Base-by-base conservation (phyloP, 2,329 filamentous ascomycete species). In the Domatiomyces globalis region DNA sequence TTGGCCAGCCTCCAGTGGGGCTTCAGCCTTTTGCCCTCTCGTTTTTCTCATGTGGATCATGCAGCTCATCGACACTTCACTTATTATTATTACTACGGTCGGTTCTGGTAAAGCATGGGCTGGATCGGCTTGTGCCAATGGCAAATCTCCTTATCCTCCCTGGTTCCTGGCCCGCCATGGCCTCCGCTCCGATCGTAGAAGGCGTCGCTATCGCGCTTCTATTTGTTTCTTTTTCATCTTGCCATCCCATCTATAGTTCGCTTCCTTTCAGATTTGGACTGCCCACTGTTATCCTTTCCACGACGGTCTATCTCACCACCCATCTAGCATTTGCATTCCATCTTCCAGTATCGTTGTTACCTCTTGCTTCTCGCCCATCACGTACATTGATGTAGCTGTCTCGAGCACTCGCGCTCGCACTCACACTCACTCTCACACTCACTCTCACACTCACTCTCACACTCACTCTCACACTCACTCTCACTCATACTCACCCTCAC, bases 201-300 rank as follows among this genome's bases (percentile, higher is more conserved):
- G 49, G n/a, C 19, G 25, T 17, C 45, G 18, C 44, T 18, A 20
- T 47, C 50, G 42, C 45, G 50, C 49, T 49, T 58, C 55, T 57
- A 56, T 55, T 27, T 49, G 43, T 47, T 56, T 54, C 39, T 51
- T 53, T 53, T 53, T 53, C 49, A 45, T 52, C 49, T 48, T 50
- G 12, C 51, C 51, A 48, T 55, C 36, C 49, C 49, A 39, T 46
- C 50, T 50, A 49, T 57, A 44, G 33, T 45, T 49, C 5, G 22
- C 17, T 43, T 51, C 17, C 27, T 39, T 22, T 48, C 5, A 17
- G 1, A 15, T 12, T 12, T 5, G 29, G 45, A 22, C 27, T 33
- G 8, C 4, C 29, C 25, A 29, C 45, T 33, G 19, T 45, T 22
- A 22, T 45, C 43, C 43, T 29, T 47, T 47, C 18, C 8, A 17